Base-by-base conservation (phyloP, 2,329 filamentous ascomycete species). In the Claviceps sp. region DNA sequence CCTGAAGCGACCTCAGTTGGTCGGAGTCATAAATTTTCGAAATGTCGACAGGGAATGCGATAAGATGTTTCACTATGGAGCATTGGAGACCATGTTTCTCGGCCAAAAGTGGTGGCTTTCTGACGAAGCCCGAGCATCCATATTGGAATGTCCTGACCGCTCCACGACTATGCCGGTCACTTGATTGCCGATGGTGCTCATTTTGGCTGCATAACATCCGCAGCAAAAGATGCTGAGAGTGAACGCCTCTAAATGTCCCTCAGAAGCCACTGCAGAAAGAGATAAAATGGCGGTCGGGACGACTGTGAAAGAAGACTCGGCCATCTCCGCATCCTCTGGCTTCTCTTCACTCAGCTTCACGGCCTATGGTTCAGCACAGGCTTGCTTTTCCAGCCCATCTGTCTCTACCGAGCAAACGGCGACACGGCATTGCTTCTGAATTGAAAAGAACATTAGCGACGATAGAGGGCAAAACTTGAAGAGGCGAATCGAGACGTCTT, bases 311-410 rank as follows among this genome's bases (percentile, higher is more conserved):
- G 17, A 50, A 45, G 45, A 16, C 23, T 53, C 52, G 40, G 50
- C 49, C 43, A 23, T 40, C 49, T 45, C 42, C 29, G 38, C 26
- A 29, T 29, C 8, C 26, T 42, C 29, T 34, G 17, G 17, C 52
- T 45, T 50, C 29, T 42, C 47, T 48, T 40, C 23, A 42, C 29
- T 22, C 37, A 38, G 4, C 37, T 38, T 23, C 47, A 29, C 26
- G 40, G 20, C 38, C 29, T 40, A 37, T 46, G 22, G 17, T 42
- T 47, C 47, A 52, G 50, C 52, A 55, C 44, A 42, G 36, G 48
- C 49, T 53, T 55, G 49, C 53, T 52, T 53, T 54, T 52, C 46
- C 44, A 22, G 50, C 44, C 45, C 40, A 23, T 11, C 48, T 50
- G 29, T 8, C 29, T 45, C 29, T 50, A 45, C 48, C 48, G 48